Evolutionary conservation across 2,329 filamentous ascomycete genomes (phyloP).

Genomic region (Beauveria medogensis): DNA sequence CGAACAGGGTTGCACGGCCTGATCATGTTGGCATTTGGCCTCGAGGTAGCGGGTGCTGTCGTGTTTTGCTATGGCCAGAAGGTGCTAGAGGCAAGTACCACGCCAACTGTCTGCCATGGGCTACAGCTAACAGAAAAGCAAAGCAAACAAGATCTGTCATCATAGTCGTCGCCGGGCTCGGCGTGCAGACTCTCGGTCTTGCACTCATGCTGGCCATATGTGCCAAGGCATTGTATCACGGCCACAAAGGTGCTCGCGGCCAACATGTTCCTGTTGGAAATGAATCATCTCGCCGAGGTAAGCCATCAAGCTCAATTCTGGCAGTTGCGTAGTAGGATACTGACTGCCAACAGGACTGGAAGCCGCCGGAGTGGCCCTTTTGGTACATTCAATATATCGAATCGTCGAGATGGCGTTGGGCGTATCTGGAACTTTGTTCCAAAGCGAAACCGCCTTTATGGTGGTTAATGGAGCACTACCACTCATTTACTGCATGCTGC

Average conservation of each 20-base stretch:
- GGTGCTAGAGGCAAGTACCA: background rate
- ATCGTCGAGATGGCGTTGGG: conserved; percentile 1
- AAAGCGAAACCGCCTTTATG: conserved; percentile 4
- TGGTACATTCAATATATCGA: background rate
- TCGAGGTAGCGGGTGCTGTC: background rate
- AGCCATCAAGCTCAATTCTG: background rate
- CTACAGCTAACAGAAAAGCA: background rate
- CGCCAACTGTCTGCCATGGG: too few relatives aligned
- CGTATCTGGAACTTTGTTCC: background rate
- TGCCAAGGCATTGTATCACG: background rate
- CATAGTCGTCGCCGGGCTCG: background rate
- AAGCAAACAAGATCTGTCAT: background rate
- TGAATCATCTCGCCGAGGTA: background rate
- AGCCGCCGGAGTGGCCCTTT: background rate
- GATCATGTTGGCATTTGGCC: background rate
- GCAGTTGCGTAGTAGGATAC: background rate
- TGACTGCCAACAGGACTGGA: background rate
- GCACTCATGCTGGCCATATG: background rate
- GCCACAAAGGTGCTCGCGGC: background rate
- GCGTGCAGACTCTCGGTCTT: background rate
- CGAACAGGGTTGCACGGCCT: background rate
- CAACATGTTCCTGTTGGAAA: background rate
- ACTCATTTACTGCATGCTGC: background rate
- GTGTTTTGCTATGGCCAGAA: background rate
- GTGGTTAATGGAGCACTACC: background rate